Evolutionary conservation across 139 green algal genomes (phyloP), one percentile per base, ranked within the genome.

Genomic region (Chlamydomonas sphaeroides): DNA sequence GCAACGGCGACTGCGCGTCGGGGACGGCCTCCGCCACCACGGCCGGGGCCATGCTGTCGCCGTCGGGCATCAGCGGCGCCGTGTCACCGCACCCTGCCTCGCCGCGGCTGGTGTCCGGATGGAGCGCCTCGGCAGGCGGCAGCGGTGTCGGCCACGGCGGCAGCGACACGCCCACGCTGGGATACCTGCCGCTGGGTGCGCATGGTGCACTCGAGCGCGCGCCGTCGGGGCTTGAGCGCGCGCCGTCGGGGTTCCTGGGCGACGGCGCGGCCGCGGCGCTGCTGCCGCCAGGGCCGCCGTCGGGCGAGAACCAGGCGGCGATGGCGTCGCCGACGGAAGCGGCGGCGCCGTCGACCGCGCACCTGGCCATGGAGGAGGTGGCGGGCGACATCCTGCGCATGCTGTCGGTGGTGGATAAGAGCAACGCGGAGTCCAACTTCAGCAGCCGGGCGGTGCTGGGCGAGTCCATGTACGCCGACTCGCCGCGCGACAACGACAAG

Each of bases 391-490:
- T 84, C 42, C 35, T 84, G 65, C 63, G 77, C 15, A 84, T 75
- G 77, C 30, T 84, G 77, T 48, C 77, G 2, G 48, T 33, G 3
- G 77, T 84, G n/a, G 77, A 84, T 36, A 42, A 35, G 30, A 25
- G 77, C 35, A 84, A 57, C 33, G 77, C 77, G 1, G 32, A 68
- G 7, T 48, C 48, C 6, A 65, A 35, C 26, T 76, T 76, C 51
- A 36, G 76, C 77, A 25, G 65, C 21, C 28, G 65, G 8, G 36
- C 36, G n/a, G 33, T 67, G 17, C 65, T 84, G 45, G 63, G 65
- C 11, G 77, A 84, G 77, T 32, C 18, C 65, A 84, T 84, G 77
- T 84, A 76, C 77, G 65, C 65, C 0, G 77, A 84, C 77, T 68
- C 48, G 35, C 77, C 77, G 14, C n/a, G 30, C 77, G 59, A 28